phyloP scores from a whole-genome alignment of 2,329 filamentous ascomycete species.

The Ceratocystis papillata region DNA sequence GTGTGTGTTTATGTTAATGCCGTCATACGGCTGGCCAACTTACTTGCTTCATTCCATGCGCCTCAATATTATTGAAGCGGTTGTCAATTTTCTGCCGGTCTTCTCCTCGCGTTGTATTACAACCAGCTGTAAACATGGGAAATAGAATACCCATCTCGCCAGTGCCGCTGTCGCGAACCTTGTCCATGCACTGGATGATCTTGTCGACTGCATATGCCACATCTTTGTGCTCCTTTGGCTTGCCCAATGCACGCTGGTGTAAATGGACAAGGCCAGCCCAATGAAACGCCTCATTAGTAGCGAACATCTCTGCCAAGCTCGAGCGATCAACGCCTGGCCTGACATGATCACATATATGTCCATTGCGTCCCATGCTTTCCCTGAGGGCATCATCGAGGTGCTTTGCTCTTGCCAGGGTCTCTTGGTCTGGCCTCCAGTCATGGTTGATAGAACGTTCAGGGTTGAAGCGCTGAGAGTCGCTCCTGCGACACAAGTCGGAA shows the following conservation, averaged over 20 bases:
- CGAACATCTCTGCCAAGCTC: slow-evolving; percentile 53
- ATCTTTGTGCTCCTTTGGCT: slow-evolving; percentile 43
- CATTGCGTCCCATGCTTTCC: slow-evolving; percentile 40
- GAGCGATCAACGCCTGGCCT: slow-evolving; percentile 42
- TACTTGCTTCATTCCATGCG: slow-evolving; percentile 66
- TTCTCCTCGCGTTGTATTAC: slow-evolving; percentile 49
- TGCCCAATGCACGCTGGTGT: slow-evolving; percentile 59
- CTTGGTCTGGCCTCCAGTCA: slow-evolving; percentile 49
- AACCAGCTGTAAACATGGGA: slow-evolving; percentile 74
- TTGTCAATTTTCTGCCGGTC: slow-evolving; percentile 53
- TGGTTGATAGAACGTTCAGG: slow-evolving; percentile 30
- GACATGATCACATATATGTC: slow-evolving; percentile 39
- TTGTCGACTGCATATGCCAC: slow-evolving; percentile 54
- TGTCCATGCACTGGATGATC: slow-evolving; percentile 52
- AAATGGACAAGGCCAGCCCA: slow-evolving; percentile 69
- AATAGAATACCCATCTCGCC: slow-evolving; percentile 68
- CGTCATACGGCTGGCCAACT: slow-evolving; percentile 26
- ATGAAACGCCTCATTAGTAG: slow-evolving; percentile 69
- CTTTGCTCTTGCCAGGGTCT: slow-evolving; percentile 46
- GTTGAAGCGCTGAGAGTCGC: slow-evolving; percentile 55
- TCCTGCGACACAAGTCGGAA: slow-evolving; percentile 57
- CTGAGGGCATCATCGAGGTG: slow-evolving; percentile 50
- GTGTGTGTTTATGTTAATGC: neutral
- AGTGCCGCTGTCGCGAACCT: slow-evolving; percentile 53
- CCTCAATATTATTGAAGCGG: slow-evolving; percentile 56